Evolutionary conservation across 805 yeast species (phyloP), one percentile per base, ranked within the genome.

Genomic region (Kuraishia molischiana): DNA sequence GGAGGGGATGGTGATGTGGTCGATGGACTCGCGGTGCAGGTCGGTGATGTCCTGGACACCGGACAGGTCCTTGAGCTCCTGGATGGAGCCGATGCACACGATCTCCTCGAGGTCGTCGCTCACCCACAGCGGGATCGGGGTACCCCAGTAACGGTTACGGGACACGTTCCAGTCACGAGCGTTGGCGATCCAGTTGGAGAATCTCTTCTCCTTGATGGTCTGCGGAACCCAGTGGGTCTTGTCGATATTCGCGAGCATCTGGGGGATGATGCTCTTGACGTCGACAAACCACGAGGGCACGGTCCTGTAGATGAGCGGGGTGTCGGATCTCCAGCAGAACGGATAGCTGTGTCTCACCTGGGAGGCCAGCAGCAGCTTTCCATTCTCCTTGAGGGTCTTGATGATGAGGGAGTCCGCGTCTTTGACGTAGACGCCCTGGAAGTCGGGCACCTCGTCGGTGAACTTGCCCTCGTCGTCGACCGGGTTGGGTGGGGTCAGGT

Each of bases 321-420:
- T 92, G 58, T 92, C 98, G 3, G 97, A 90, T 75, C 99, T 83
- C 99, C 99, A 92, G 69, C 99, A 92, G 82, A 92, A 92, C 53
- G 99, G 98, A 64, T 92, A 92, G 61, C 95, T 82, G 72, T 92
- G 99, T 66, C 79, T 79, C 48, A 89, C 72, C 69, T 92, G 97
- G 32, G 85, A 67, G 41, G 79, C 81, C 32, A 77, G 73, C 46
- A 92, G 67, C 28, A 92, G 49, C 47, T 80, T 74, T 37, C 95
- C 97, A 29, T 68, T 60, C 38, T 77, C 84, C 42, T 92, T 84
- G 57, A 92, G 70, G 46, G 74, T 65, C 64, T 86, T 89, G 61
- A 92, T 86, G 57, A 92, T 90, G 53, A 75, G 72, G 51, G 86
- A 79, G 63, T 92, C 98, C 34, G 97, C 97, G 53, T 86, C 96